Conservation (phyloP, 768 basidiomycete genomes). For the Mycena indigotica region DNA sequence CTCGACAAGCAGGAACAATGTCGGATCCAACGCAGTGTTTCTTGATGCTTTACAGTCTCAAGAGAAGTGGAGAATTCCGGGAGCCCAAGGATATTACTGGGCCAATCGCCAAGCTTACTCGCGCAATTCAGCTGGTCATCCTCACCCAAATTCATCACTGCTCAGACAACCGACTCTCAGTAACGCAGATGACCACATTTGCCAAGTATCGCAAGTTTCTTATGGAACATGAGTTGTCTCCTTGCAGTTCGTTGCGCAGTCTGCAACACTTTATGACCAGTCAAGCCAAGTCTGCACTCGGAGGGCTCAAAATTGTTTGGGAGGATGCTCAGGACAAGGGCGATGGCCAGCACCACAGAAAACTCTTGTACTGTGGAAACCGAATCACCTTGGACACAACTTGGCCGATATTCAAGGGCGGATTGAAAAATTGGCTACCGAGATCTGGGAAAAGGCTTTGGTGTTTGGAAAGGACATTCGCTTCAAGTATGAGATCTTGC, state of each 20-base stretch:
- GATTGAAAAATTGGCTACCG: slow-evolving; percentile 9
- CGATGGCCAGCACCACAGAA: no score
- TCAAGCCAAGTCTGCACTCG: slow-evolving; percentile 11
- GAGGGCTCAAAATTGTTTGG: slow-evolving; percentile 22
- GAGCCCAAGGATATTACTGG: no score
- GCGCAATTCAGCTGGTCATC: slow-evolving; percentile 11
- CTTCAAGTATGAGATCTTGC: slow-evolving; percentile 12
- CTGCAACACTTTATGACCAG: no score
- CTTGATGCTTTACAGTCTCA: neutral
- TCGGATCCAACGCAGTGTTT: slow-evolving; percentile 26
- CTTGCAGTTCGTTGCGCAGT: slow-evolving; percentile 21
- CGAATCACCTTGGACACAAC: slow-evolving; percentile 2
- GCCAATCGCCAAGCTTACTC: slow-evolving; percentile 5
- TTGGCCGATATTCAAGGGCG: slow-evolving; percentile 5
- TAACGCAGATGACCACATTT: neutral
- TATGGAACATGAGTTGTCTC: slow-evolving; percentile 15
- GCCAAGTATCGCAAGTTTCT: neutral
- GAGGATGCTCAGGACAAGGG: slow-evolving; percentile 15
- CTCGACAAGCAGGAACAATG: neutral
- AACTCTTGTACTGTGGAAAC: slow-evolving; percentile 22
- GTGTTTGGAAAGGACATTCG: slow-evolving; percentile 9
- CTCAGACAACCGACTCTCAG: neutral
- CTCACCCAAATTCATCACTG: neutral
- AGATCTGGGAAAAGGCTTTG: slow-evolving; percentile 25
- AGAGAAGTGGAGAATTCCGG: slow-evolving; percentile 1